phyloP scores from a whole-genome alignment of 2,329 filamentous ascomycete species.

The Monosporascus sp. region DNA sequence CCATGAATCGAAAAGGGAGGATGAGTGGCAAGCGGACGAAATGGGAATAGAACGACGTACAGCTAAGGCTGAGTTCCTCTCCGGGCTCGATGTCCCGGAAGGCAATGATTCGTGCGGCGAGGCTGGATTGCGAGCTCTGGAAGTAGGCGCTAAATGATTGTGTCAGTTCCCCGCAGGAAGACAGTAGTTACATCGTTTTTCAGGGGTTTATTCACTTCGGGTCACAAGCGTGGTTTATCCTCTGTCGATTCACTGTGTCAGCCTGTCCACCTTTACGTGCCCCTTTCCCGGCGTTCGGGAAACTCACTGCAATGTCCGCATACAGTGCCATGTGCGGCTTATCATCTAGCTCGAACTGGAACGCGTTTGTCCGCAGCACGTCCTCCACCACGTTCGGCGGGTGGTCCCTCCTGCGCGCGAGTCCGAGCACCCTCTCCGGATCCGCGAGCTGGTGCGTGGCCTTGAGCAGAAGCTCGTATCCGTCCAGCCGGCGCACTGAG shows the following conservation, averaged over 20 bases:
- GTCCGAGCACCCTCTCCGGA: conserved; percentile 20
- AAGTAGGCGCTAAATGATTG: conserved; percentile 23
- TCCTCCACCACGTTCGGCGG: conserved; percentile 28
- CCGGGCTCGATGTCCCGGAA: conserved; percentile 17
- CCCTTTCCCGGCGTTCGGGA: neutral
- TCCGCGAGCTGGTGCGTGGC: conserved; percentile 25
- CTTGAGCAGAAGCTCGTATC: conserved; percentile 23
- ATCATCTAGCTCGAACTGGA: conserved; percentile 21
- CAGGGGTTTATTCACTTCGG: conserved; percentile 25
- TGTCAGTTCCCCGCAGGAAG: neutral
- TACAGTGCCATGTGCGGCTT: conserved; percentile 21
- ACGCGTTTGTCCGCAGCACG: conserved; percentile 30
- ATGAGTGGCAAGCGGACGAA: neutral
- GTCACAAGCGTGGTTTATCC: conserved; percentile 29
- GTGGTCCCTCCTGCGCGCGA: conserved; percentile 21
- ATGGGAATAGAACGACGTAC: conserved; percentile 5
- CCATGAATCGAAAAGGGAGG: neutral
- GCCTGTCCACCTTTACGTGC: neutral
- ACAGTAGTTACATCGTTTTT: neutral
- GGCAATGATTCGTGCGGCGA: conserved; percentile 20
- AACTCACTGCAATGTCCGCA: conserved; percentile 17
- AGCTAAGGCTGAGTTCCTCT: conserved; percentile 23
- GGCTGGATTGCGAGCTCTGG: conserved; percentile 21
- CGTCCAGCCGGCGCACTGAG: conserved; percentile 20
- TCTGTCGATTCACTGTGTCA: conserved; percentile 9